phyloP scores from a whole-genome alignment of 2,329 filamentous ascomycete species.

The Fusarium hainanense region DNA sequence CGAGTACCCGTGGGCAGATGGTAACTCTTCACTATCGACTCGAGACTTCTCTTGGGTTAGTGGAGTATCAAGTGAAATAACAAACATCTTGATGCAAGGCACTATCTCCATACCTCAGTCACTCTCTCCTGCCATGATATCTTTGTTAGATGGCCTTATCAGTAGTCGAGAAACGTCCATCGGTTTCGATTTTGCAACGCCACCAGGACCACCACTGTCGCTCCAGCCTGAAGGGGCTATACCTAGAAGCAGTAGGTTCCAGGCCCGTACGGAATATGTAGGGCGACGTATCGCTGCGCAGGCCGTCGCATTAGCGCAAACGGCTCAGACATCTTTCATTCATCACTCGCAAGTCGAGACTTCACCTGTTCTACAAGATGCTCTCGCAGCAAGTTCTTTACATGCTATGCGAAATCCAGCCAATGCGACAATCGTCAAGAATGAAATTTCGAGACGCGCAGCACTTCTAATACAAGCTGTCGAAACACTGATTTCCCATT shows the following conservation, averaged over 20 bases:
- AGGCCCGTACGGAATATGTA: background rate
- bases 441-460: background rate
- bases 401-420: background rate
- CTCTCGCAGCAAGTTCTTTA: background rate
- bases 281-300: background rate
- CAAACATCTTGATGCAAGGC: background rate
- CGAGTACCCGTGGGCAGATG: background rate
- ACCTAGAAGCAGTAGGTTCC: background rate
- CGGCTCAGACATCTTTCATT: background rate
- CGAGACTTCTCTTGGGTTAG: background rate
- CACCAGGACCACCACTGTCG: background rate
- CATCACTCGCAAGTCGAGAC: background rate
- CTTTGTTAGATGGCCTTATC: background rate
- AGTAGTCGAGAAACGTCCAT: rapidly evolving
- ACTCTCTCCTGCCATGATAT: background rate
- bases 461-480: background rate
- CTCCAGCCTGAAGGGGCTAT: rapidly evolving
- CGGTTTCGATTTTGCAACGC: background rate
- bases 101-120: rapidly evolving
- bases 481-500: background rate
- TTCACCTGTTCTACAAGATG: background rate
- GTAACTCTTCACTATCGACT: background rate
- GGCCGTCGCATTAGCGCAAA: background rate
- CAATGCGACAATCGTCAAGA: background rate
- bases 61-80: background rate